Conservation (phyloP, 164 flowering plant species). For the Vitis rotundifolia region DNA sequence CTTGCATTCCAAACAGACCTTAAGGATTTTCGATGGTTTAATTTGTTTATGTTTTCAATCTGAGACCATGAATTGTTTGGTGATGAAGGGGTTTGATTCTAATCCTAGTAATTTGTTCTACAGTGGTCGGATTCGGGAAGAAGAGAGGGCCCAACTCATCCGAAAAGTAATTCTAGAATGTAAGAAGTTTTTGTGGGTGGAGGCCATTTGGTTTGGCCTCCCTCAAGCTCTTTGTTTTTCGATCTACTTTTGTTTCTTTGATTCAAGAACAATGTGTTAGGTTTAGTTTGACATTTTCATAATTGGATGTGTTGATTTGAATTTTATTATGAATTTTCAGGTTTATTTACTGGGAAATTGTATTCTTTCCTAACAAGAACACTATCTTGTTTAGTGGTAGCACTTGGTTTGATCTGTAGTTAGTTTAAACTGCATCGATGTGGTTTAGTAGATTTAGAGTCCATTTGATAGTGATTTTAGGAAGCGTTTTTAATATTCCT, state of each 20-base stretch:
- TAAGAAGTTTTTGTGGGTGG: no score
- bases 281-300: neutral
- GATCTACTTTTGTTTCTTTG: neutral
- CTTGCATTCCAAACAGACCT: no score
- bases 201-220: neutral
- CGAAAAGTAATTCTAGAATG: slow-evolving; percentile 44
- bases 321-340: neutral
- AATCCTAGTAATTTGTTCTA: neutral
- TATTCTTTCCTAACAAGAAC: no score
- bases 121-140: slow-evolving; percentile 80
- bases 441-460: no score
- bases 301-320: neutral
- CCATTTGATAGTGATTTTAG: no score
- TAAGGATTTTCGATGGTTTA: neutral
- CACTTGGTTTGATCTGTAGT: no score
- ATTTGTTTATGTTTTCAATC: neutral
- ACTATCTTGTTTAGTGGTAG: no score
- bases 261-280: neutral
- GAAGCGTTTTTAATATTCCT: no score
- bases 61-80: neutral
- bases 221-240: neutral
- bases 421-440: no score
- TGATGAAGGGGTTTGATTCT: neutral
- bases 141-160: slow-evolving; percentile 83
- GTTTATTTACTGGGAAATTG: no score